Evolutionary conservation across 2,329 filamentous ascomycete genomes (phyloP).

Genomic region (Colletotrichum australisinense): DNA sequence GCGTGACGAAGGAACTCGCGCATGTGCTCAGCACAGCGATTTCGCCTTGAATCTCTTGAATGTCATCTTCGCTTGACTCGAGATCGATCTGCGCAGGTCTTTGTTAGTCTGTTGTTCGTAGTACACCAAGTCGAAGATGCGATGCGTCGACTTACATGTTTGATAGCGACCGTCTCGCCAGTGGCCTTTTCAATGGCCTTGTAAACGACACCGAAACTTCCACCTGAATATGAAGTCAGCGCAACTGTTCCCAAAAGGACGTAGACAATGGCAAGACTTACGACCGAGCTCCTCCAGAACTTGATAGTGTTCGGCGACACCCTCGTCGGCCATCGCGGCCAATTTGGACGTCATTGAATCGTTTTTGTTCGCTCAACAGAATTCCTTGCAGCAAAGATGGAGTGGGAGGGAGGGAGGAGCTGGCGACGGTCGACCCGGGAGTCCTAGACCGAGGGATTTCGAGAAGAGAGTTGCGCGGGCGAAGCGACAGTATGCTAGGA

Average conservation of each 20-base stretch:
- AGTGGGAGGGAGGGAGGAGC: slow-evolving; percentile 31
- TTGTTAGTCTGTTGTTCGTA: not conserved
- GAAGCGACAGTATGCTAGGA: slow-evolving; percentile 20
- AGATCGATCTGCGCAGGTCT: slow-evolving; percentile 82
- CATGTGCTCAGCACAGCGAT: slow-evolving; percentile 96
- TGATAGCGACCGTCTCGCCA: slow-evolving; percentile 94
- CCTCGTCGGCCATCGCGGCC: slow-evolving; percentile 65
- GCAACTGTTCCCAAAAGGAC: not conserved
- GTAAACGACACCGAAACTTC: slow-evolving; percentile 96
- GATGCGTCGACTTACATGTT: slow-evolving; percentile 75
- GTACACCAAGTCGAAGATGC: not conserved
- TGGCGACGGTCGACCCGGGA: slow-evolving; percentile 26
- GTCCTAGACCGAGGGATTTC: slow-evolving; percentile 33
- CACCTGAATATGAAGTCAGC: slow-evolving; percentile 65
- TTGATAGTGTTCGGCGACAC: slow-evolving; percentile 88
- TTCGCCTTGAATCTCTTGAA: slow-evolving; percentile 97
- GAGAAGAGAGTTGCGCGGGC: slow-evolving; percentile 15
- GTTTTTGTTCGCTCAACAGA: slow-evolving; percentile 12
- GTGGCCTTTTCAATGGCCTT: slow-evolving; percentile 93
- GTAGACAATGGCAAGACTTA: slow-evolving; percentile 59
- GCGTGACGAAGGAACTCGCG: slow-evolving; percentile 91
- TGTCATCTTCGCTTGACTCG: slow-evolving; percentile 98
- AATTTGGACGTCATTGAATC: slow-evolving; percentile 32
- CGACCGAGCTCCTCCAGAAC: slow-evolving; percentile 96
- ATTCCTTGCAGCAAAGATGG: slow-evolving; percentile 19